Conservation (phyloP, 2,329 filamentous ascomycete genomes). For the Pyrenophora teres region DNA sequence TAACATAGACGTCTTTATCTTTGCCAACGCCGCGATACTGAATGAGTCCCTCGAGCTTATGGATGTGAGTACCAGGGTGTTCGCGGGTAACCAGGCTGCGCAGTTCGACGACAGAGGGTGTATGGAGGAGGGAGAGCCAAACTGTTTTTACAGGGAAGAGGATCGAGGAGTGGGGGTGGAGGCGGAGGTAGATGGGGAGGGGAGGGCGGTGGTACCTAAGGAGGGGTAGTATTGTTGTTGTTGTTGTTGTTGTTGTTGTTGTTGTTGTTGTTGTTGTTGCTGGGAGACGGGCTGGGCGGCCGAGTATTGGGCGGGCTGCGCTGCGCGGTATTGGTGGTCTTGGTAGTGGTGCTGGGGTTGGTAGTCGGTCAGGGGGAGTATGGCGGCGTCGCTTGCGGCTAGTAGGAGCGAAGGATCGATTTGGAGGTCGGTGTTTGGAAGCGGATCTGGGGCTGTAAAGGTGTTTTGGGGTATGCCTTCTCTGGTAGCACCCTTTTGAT, state of each 20-base stretch:
- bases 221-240: slow-evolving; percentile 16
- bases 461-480: slow-evolving; percentile 9
- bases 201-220: background rate
- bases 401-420: slow-evolving; percentile 67
- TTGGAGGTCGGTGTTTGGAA: slow-evolving; percentile 59
- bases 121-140: slow-evolving; percentile 69
- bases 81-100: slow-evolving; percentile 65
- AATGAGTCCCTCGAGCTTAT: slow-evolving; percentile 69
- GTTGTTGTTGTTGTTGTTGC: too few relatives aligned
- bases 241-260: slow-evolving; percentile 5
- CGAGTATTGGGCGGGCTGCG: background rate
- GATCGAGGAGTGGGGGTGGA: slow-evolving; percentile 58
- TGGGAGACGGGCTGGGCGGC: too few relatives aligned
- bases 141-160: slow-evolving; percentile 53
- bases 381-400: slow-evolving; percentile 57
- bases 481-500: slow-evolving; percentile 4
- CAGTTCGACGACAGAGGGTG: slow-evolving; percentile 65
- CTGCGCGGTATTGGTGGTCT: slow-evolving; percentile 40
- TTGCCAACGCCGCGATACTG: slow-evolving; percentile 45
- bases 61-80: slow-evolving; percentile 63
- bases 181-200: slow-evolving; percentile 13
- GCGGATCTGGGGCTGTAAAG: slow-evolving; percentile 11
- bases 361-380: slow-evolving; percentile 30
- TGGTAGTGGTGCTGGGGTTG: slow-evolving; percentile 18
- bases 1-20: slow-evolving; percentile 65